Conservation (phyloP, 2,329 filamentous ascomycete genomes). For the Hypoxylon sp. region DNA sequence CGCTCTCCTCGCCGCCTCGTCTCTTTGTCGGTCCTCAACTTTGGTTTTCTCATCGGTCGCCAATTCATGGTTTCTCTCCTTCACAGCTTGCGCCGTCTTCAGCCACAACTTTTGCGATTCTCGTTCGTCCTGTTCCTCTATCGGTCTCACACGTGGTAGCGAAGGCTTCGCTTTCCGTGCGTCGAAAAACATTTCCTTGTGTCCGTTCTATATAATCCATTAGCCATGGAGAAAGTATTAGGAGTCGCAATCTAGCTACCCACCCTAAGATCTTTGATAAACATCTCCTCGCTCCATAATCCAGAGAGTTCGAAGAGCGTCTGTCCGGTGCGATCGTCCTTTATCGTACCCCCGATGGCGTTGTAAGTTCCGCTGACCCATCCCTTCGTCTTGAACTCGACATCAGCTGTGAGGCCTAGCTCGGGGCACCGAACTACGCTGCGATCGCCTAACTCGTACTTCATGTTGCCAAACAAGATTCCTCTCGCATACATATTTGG, state of each 20-base stretch:
- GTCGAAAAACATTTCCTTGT: constrained; percentile 92
- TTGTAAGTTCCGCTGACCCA: constrained; percentile 98
- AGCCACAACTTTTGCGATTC: constrained; percentile 93
- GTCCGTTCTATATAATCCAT: constrained; percentile 75
- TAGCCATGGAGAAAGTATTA: constrained; percentile 22
- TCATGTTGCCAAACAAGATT: constrained; percentile 99
- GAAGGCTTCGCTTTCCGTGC: constrained; percentile 83
- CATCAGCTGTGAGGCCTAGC: constrained; percentile 85
- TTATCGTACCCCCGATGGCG: constrained; percentile 92
- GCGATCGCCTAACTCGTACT: constrained; percentile 97
- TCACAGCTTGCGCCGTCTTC: constrained; percentile 84
- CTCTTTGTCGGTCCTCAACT: constrained; percentile 92
- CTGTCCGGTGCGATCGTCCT: constrained; percentile 88
- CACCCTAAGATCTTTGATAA: constrained; percentile 85
- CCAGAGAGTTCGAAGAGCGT: constrained; percentile 92
- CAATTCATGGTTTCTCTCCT: constrained; percentile 85
- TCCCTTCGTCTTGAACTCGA: constrained; percentile 99
- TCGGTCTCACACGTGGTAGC: constrained; percentile 78
- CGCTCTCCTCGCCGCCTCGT: constrained; percentile 84
- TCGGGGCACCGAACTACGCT: constrained; percentile 94
- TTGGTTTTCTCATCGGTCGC: constrained; percentile 97
- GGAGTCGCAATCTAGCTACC: constrained; percentile 49
- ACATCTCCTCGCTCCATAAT: constrained; percentile 96
- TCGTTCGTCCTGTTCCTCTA: constrained; percentile 88
- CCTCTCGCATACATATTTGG: constrained; percentile 99